Percentiles rank a stretch among this genome's conserved stretches.
Evolutionary conservation across 1,284 basidiomycete species (phyloP).

Genomic region (Fistulinella cinereoalba): DNA sequence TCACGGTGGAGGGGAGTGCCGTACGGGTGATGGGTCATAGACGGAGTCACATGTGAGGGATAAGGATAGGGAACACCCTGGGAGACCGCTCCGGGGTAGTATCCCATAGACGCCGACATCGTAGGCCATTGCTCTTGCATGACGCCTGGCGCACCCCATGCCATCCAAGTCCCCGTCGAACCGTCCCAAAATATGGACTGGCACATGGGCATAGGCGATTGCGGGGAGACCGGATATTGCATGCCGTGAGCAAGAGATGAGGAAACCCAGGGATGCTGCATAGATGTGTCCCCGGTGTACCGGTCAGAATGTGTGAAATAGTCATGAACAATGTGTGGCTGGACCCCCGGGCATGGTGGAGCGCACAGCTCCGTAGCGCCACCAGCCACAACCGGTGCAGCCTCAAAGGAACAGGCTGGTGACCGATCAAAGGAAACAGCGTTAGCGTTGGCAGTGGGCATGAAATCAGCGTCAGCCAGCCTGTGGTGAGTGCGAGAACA

Average conservation of each 20-base stretch:
- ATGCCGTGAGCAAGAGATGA: slow-evolving; percentile 27
- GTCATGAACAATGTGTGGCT: slow-evolving; percentile 28
- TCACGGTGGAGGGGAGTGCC: slow-evolving; percentile 14
- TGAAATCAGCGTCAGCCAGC: slow-evolving; percentile 22
- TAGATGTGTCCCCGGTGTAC: slow-evolving; percentile 20
- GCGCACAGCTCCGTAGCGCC: slow-evolving; percentile 30
- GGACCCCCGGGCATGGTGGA: slow-evolving; percentile 18
- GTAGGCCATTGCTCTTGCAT: slow-evolving; percentile 30
- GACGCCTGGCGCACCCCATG: slow-evolving; percentile 29
- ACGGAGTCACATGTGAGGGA: slow-evolving; percentile 25
- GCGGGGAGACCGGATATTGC: slow-evolving; percentile 31
- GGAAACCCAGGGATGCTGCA: slow-evolving; percentile 31
- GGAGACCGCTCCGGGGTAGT: slow-evolving; percentile 29
- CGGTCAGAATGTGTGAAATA: slow-evolving; percentile 27
- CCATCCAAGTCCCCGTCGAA: slow-evolving; percentile 29
- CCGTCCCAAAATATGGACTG: slow-evolving; percentile 32
- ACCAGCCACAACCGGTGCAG: slow-evolving; percentile 18
- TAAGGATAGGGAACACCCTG: slow-evolving; percentile 28
- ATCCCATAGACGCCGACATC: slow-evolving; percentile 27
- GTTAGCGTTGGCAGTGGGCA: slow-evolving; percentile 21
- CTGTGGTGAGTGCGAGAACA: slow-evolving; percentile 30
- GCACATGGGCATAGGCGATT: slow-evolving; percentile 31
- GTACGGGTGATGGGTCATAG: slow-evolving; percentile 24
- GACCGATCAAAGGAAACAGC: slow-evolving; percentile 21
- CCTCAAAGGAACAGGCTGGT: slow-evolving; percentile 24